Evolutionary conservation across 1,139 yeast genomes (phyloP).

Genomic region (Blastobotrys elegans): DNA sequence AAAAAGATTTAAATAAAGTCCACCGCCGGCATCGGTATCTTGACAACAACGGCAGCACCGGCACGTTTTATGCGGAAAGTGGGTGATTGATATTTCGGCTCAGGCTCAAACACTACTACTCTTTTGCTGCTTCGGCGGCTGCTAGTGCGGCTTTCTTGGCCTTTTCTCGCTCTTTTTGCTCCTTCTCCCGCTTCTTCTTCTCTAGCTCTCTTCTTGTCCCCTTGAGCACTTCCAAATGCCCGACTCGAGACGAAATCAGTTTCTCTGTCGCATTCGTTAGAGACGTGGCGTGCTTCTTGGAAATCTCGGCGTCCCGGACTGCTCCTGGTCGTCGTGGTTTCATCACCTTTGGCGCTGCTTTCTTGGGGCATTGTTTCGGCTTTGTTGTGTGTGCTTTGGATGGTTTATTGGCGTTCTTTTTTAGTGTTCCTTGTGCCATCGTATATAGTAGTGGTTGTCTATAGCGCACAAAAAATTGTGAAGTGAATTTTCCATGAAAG

Average conservation of each 20-base stretch:
- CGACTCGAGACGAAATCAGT: slow-evolving; percentile 81
- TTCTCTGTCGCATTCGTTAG: slow-evolving; percentile 74
- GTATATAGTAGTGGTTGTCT: too few relatives aligned
- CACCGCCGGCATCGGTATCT: neutral
- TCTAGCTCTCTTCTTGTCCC: slow-evolving; percentile 88
- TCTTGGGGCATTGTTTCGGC: slow-evolving; percentile 42
- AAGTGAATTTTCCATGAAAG: neutral
- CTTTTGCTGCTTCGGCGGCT: neutral
- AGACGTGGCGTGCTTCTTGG: slow-evolving; percentile 63
- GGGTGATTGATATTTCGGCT: neutral
- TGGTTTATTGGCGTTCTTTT: slow-evolving; percentile 28
- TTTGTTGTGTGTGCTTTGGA: slow-evolving; percentile 23
- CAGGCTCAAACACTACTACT: neutral
- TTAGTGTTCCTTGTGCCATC: slow-evolving; percentile 58
- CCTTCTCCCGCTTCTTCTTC: slow-evolving; percentile 39
- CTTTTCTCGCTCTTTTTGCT: slow-evolving; percentile 1
- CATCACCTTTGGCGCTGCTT: slow-evolving; percentile 69
- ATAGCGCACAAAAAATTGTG: too few relatives aligned
- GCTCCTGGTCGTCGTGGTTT: slow-evolving; percentile 62
- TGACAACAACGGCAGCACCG: neutral
- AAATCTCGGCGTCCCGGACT: slow-evolving; percentile 38
- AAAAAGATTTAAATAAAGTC: neutral
- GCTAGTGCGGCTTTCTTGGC: neutral
- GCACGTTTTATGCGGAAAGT: too few relatives aligned
- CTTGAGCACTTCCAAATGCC: slow-evolving; percentile 87